A percentile compares a stretch with the other conserved stretches of the same genome.
These are phyloP conservation scores for Salix dunnii DNA, from an alignment of 345 rosid genomes.

Conservation along the genomic window DNA sequence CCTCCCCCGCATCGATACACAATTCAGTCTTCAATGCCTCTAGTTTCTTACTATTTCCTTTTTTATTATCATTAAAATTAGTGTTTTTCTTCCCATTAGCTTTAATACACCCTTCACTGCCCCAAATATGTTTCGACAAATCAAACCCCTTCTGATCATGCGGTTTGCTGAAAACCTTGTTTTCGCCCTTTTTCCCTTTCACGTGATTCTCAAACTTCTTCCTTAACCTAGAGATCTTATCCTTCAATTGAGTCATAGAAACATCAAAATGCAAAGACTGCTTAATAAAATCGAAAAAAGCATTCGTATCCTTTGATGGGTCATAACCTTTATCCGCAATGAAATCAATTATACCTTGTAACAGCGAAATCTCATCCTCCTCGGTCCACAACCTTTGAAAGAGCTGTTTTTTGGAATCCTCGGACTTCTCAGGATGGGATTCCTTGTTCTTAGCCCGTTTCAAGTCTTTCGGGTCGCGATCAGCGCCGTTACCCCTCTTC, in stretches of 20 bases:
- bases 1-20: background rate
- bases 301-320: constrained; percentile 33
- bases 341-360: constrained; percentile 43
- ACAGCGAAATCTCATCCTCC: constrained; percentile 42
- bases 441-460: constrained; percentile 32
- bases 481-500: constrained; percentile 6
- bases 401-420: background rate
- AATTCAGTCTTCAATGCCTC: background rate
- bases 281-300: constrained; percentile 39
- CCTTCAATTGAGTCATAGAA: constrained; percentile 31
- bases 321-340: constrained; percentile 29
- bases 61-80: background rate
- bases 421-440: background rate
- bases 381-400: background rate
- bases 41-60: background rate
- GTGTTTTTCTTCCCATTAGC: background rate
- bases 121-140: constrained; percentile 35
- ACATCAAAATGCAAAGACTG: constrained; percentile 39
- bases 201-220: constrained; percentile 28
- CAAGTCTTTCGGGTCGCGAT: background rate
- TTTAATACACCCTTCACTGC: constrained; percentile 3
- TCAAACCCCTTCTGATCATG: constrained; percentile 29
- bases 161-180: constrained; percentile 12
- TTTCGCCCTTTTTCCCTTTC: constrained; percentile 21
- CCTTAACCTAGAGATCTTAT: constrained; percentile 41